Evolutionary conservation across 257 asterid species (phyloP).

Genomic region (Sherardia arvensis): DNA sequence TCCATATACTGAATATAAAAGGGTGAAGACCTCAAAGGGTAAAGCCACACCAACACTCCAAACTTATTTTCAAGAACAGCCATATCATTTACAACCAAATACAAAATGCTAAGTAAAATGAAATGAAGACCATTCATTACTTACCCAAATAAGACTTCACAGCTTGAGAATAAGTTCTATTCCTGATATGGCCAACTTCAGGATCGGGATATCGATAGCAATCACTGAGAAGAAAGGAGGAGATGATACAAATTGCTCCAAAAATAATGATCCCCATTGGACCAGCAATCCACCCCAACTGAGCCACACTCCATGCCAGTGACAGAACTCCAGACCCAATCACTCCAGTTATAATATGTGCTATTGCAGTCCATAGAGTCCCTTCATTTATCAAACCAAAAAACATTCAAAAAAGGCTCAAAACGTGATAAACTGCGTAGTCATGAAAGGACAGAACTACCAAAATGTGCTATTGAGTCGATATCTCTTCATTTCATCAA

Average conservation of each 20-base stretch:
- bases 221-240: slow-evolving; percentile 45
- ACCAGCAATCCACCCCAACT: slow-evolving; percentile 56
- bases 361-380: slow-evolving; percentile 41
- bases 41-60: no score
- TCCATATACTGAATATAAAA: not conserved
- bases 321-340: slow-evolving; percentile 60
- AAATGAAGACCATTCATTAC: not conserved
- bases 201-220: slow-evolving; percentile 50
- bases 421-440: no score
- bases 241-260: slow-evolving; percentile 29
- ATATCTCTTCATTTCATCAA: no score
- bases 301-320: slow-evolving; percentile 58
- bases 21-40: no score
- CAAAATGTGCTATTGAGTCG: no score
- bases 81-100: no score
- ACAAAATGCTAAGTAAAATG: not conserved
- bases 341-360: slow-evolving; percentile 53
- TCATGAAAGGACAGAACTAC: no score
- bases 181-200: slow-evolving; percentile 39
- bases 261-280: slow-evolving; percentile 34
- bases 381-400: slow-evolving; percentile 22
- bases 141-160: slow-evolving; percentile 44
- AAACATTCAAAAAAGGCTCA: not conserved
- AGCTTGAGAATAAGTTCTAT: slow-evolving; percentile 44
- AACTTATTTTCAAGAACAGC: no score